A percentile compares a stretch with the other conserved stretches of the same genome.
Evolutionary conservation across 2,329 filamentous ascomycete genomes (phyloP).

Genomic region (Diplodia mutila): DNA sequence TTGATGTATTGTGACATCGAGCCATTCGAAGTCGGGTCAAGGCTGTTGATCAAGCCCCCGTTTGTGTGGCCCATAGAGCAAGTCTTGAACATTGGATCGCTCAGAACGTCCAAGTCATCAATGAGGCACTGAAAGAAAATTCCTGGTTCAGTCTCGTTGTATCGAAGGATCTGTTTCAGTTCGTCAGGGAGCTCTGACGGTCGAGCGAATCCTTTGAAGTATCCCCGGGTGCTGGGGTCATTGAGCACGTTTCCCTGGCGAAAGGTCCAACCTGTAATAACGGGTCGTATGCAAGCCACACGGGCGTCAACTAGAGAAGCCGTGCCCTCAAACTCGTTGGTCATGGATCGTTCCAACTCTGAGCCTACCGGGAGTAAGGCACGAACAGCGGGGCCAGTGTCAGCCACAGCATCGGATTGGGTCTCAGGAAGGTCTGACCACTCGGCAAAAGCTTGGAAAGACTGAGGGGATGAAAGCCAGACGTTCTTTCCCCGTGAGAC

Average conservation of each 20-base stretch:
- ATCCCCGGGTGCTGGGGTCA: not conserved
- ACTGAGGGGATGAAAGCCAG: not conserved
- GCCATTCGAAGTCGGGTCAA: not conserved
- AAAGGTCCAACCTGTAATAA: not conserved
- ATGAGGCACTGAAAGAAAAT: not conserved
- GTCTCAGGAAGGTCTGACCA: not conserved
- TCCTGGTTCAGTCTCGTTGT: not conserved
- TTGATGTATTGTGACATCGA: not conserved
- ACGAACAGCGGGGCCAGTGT: constrained; percentile 2
- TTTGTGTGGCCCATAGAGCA: not conserved
- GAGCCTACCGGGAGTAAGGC: not conserved
- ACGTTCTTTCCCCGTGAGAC: not conserved
- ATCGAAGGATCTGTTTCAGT: not conserved
- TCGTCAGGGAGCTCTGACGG: not conserved
- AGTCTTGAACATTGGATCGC: not conserved
- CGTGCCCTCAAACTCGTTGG: not conserved
- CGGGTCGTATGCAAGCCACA: not conserved
- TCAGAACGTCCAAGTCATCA: not conserved
- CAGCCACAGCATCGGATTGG: not conserved
- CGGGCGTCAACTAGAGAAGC: constrained; percentile 9
- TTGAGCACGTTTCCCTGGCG: not conserved
- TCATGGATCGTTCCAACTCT: not conserved
- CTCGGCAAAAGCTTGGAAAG: not conserved
- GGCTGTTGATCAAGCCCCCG: not conserved
- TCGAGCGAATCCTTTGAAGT: not conserved